phyloP scores from a whole-genome alignment of 176 grass and related monocot species.

The Themeda triandra region DNA sequence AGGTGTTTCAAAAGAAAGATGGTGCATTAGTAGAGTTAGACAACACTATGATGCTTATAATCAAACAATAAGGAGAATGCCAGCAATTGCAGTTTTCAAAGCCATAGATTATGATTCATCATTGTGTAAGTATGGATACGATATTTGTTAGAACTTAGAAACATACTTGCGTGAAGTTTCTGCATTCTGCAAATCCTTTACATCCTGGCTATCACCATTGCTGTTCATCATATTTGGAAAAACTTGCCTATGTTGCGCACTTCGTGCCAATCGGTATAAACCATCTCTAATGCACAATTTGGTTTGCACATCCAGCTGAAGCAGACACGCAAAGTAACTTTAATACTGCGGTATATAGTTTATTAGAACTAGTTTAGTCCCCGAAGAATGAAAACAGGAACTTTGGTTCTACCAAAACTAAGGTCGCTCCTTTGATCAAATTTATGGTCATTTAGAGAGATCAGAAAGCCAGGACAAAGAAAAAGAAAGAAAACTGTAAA shows the following conservation, averaged over 20 bases:
- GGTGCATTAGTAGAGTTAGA: not conserved
- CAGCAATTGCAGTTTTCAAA: not conserved
- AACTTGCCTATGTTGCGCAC: slow-evolving; percentile 65
- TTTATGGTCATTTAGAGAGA: slow-evolving; percentile 3
- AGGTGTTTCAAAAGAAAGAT: not conserved
- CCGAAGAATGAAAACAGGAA: slow-evolving; percentile 2
- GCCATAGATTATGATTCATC: slow-evolving; percentile 2
- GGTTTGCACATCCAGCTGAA: slow-evolving; percentile 84
- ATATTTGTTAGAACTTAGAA: slow-evolving; percentile 37
- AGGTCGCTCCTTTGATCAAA: not conserved
- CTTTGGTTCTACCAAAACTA: slow-evolving; percentile 13
- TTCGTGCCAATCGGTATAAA: slow-evolving; percentile 91
- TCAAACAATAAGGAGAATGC: not conserved
- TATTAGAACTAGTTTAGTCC: slow-evolving; percentile 20
- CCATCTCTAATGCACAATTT: slow-evolving; percentile 93
- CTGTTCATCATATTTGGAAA: slow-evolving; percentile 42
- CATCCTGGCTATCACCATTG: slow-evolving; percentile 50
- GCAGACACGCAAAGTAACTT: slow-evolving; percentile 27
- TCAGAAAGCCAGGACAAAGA: slow-evolving; percentile 2
- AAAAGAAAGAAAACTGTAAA: not conserved
- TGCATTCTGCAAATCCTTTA: slow-evolving; percentile 39
- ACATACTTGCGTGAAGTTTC: slow-evolving; percentile 45
- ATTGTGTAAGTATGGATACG: not conserved
- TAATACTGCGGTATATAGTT: slow-evolving; percentile 26
- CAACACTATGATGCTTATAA: not conserved